Percentiles rank a stretch among this genome's conserved stretches.
Conservation (phyloP, 805 yeast genomes). For the Candida khao-thaluensis region DNA sequence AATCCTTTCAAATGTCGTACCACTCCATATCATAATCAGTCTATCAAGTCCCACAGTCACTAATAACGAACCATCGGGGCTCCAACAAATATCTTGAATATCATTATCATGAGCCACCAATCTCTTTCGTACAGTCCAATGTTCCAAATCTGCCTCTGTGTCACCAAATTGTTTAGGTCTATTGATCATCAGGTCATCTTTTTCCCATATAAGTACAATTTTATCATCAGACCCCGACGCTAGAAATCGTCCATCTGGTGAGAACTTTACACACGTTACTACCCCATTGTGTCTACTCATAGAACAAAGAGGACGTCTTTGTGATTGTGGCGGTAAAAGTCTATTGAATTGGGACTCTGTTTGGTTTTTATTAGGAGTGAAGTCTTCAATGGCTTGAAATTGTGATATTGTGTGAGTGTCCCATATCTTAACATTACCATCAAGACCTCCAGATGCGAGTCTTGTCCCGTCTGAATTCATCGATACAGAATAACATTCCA, state of each 20-base stretch:
- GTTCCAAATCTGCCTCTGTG: slow-evolving; percentile 70
- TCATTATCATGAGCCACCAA: slow-evolving; percentile 97
- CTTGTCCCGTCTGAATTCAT: slow-evolving; percentile 80
- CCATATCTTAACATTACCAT: slow-evolving; percentile 94
- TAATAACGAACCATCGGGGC: slow-evolving; percentile 86
- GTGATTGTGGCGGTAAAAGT: slow-evolving; percentile 21
- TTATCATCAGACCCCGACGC: slow-evolving; percentile 97
- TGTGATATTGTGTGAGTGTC: slow-evolving; percentile 54
- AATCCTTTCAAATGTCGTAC: slow-evolving; percentile 83
- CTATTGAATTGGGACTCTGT: slow-evolving; percentile 7
- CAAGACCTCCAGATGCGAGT: slow-evolving; percentile 88
- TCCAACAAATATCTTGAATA: slow-evolving; percentile 97
- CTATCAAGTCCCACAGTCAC: slow-evolving; percentile 95
- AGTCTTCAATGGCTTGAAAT: slow-evolving; percentile 28
- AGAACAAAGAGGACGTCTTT: slow-evolving; percentile 65
- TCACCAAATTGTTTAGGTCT: slow-evolving; percentile 66
- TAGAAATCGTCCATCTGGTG: slow-evolving; percentile 86
- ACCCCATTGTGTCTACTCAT: slow-evolving; percentile 97
- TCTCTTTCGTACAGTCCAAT: slow-evolving; percentile 91
- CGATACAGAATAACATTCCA: slow-evolving; percentile 82
- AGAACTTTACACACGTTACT: slow-evolving; percentile 88
- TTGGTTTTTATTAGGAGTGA: slow-evolving; percentile 3
- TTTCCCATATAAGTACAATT: slow-evolving; percentile 88
- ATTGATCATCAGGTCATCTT: slow-evolving; percentile 65
- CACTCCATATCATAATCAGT: slow-evolving; percentile 91